phyloP scores from a whole-genome alignment of 2,329 filamentous ascomycete species.

The Tolypocladium paradoxum region DNA sequence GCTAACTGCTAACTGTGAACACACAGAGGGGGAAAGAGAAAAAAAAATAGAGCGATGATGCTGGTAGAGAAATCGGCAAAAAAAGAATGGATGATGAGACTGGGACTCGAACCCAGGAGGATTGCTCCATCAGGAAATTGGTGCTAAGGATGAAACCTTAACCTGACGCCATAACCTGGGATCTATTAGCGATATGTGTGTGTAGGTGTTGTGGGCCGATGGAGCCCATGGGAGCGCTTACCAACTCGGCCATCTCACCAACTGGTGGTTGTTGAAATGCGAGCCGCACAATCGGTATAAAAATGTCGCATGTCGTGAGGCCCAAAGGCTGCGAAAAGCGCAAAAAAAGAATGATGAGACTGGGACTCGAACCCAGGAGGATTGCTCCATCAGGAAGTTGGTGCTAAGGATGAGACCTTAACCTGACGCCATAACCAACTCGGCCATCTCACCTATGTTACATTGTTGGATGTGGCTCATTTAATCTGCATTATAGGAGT shows the following conservation, averaged over 20 bases:
- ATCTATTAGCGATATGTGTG: background rate
- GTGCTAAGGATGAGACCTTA: conserved; percentile 1
- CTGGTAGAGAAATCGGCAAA: background rate
- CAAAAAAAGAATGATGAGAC: conserved; percentile 15
- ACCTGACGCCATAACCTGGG: conserved; percentile 1
- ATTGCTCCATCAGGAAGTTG: conserved; percentile 13
- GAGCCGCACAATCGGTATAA: background rate
- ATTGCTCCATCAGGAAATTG: conserved; percentile 13
- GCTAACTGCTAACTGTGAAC: background rate
- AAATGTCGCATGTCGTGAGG: background rate
- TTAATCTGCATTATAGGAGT: too few species aligned
- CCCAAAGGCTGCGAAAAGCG: conserved; percentile 8
- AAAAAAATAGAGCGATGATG: background rate
- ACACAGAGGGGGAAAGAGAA: too few species aligned
- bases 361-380: conserved; percentile 22
- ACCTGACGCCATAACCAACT: conserved; percentile 4
- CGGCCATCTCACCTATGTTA: background rate
- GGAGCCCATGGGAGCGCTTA: background rate
- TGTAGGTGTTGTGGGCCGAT: background rate
- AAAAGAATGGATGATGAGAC: conserved; percentile 15
- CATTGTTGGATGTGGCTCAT: too few species aligned
- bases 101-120: conserved; percentile 22
- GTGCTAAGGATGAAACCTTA: background rate
- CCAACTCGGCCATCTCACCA: conserved; percentile 3
- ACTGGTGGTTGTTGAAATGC: background rate